These are phyloP conservation scores for Hyaloperonospora brassicae DNA, from an alignment of 352 stramenopile species.

Conservation along the genomic window DNA sequence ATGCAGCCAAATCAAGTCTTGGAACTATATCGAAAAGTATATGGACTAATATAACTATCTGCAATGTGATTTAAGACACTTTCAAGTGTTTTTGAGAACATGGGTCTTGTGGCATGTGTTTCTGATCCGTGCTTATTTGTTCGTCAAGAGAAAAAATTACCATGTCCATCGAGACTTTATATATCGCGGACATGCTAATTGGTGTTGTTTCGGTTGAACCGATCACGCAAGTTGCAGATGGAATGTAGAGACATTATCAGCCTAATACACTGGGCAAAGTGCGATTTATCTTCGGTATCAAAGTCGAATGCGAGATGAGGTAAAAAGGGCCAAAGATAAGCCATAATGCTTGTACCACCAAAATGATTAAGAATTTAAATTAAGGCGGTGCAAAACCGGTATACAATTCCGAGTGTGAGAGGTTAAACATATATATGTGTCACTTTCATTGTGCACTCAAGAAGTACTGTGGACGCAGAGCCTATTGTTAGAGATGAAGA, in stretches of 20 bases:
- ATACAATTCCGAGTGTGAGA: neutral
- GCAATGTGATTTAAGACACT: slow-evolving; percentile 4
- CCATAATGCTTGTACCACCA: neutral
- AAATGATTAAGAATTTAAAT: neutral
- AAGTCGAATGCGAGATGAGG: neutral
- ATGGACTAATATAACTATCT: slow-evolving; percentile 20
- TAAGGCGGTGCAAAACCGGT: neutral
- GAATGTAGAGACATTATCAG: neutral
- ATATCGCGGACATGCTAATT: too few relatives aligned
- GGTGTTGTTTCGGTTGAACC: neutral
- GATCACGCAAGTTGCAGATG: neutral
- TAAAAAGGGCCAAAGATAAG: neutral
- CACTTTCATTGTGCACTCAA: slow-evolving; percentile 1
- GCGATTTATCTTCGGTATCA: neutral
- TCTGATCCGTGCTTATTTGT: neutral
- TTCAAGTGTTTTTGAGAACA: slow-evolving; percentile 7
- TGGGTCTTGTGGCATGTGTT: too few relatives aligned
- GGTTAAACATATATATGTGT: neutral
- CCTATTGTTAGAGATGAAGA: neutral
- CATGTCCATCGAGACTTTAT: neutral
- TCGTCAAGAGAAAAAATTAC: neutral
- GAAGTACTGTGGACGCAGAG: neutral
- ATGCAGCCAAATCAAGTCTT: neutral
- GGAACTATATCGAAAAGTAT: slow-evolving; percentile 15
- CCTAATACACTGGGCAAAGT: too few relatives aligned